phyloP scores from a whole-genome alignment of 192 early-diverging fungal genomes.

The Coemansia sp. region DNA sequence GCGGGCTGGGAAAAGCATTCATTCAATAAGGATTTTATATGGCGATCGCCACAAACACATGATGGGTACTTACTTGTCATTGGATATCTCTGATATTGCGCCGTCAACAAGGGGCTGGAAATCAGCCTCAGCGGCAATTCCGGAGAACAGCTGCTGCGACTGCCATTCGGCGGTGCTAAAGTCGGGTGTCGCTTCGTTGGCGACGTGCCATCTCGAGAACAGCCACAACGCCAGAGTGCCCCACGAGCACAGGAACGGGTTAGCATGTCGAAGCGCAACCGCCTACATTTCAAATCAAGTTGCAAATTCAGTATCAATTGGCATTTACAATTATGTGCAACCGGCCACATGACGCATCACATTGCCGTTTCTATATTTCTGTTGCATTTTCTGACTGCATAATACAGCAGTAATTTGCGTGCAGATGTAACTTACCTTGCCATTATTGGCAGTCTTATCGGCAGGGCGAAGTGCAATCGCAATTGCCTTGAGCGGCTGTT shows the following conservation, averaged over 20 bases:
- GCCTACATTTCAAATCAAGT: constrained; percentile 24
- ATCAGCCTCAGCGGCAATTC: neutral
- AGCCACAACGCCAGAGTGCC: constrained; percentile 38
- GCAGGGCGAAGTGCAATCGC: neutral
- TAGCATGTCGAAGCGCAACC: constrained; percentile 29
- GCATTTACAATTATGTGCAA: neutral
- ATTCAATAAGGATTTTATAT: neutral
- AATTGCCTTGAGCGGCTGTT: neutral
- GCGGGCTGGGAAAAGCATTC: neutral
- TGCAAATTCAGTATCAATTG: constrained; percentile 3
- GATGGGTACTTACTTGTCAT: constrained; percentile 43
- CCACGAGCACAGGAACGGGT: constrained; percentile 47
- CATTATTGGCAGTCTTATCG: neutral
- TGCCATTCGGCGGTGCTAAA: constrained; percentile 40
- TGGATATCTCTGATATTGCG: constrained; percentile 22
- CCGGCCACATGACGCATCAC: constrained; percentile 1
- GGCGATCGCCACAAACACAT: neutral
- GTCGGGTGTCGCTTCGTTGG: constrained; percentile 38
- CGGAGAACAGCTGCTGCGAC: constrained; percentile 33
- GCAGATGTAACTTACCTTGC: constrained; percentile 3
- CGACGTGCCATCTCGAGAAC: constrained; percentile 40
- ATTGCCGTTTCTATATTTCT: constrained; percentile 3
- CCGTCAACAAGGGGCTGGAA: constrained; percentile 11
- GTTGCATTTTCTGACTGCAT: neutral
- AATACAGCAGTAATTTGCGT: neutral